phyloP scores from a whole-genome alignment of 2,329 filamentous ascomycete species.

The Botryotinia convoluta region DNA sequence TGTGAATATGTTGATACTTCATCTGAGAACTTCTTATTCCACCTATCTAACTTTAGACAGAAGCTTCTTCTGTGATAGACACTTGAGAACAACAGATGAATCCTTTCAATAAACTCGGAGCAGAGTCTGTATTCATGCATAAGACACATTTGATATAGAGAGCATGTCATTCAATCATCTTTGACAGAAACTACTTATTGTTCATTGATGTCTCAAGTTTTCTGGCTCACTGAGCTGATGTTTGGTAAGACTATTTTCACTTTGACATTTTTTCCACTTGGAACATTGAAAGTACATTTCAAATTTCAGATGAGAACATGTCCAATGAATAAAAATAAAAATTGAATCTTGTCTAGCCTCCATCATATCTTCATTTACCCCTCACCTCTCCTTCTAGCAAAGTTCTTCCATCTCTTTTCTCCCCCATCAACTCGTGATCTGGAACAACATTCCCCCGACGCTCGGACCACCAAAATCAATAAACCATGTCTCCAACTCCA shows the following conservation, averaged over 20 bases:
- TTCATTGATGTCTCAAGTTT: background rate
- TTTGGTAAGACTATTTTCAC: background rate
- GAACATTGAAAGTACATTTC: background rate
- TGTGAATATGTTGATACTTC: background rate
- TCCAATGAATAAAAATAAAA: background rate
- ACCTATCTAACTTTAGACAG: background rate
- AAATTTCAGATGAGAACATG: background rate
- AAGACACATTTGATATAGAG: background rate
- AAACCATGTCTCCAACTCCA: constrained; percentile 2
- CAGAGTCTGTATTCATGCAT: background rate
- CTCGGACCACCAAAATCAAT: background rate
- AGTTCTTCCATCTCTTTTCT: background rate
- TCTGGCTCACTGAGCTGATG: background rate
- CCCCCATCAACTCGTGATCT: background rate
- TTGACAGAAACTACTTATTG: background rate
- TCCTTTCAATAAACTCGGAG: background rate
- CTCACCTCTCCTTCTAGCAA: background rate
- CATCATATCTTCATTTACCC: background rate
- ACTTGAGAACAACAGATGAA: background rate
- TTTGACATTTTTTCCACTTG: background rate
- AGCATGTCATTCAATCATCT: background rate
- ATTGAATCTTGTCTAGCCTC: background rate
- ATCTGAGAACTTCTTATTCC: background rate
- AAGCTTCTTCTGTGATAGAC: background rate
- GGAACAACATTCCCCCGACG: constrained; percentile 1